Percentiles rank a stretch among this genome's conserved stretches.
Conservation (phyloP, 2,329 filamentous ascomycete genomes). For the Tolypocladium pustulatum region DNA sequence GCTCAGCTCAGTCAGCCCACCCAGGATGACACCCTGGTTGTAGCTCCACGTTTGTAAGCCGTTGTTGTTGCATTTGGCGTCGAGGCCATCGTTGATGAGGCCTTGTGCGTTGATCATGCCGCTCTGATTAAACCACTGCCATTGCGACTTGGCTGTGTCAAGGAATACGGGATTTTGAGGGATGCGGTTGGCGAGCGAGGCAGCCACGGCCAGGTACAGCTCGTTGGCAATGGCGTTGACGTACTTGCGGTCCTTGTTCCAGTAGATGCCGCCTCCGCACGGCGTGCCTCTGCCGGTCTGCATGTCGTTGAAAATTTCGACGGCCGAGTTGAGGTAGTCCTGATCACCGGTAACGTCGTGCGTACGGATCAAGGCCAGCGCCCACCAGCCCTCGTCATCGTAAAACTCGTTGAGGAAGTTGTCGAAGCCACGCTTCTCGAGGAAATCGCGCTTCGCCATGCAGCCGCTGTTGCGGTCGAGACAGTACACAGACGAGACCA, state of each 20-base stretch:
- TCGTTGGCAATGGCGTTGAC: constrained; percentile 50
- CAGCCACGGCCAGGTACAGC: constrained; percentile 42
- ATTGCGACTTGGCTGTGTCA: constrained; percentile 36
- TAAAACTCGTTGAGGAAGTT: constrained; percentile 43
- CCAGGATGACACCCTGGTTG: constrained; percentile 49
- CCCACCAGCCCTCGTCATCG: constrained; percentile 57
- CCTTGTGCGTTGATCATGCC: constrained; percentile 41
- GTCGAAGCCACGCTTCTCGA: constrained; percentile 19
- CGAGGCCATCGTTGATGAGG: constrained; percentile 45
- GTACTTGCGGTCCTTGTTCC: constrained; percentile 39
- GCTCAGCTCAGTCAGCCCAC: constrained; percentile 41
- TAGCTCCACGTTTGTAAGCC: constrained; percentile 40
- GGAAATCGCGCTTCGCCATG: constrained; percentile 22
- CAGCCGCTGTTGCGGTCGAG: constrained; percentile 16
- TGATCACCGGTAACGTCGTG: constrained; percentile 42
- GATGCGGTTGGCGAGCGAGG: constrained; percentile 40
- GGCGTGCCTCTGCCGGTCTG: constrained; percentile 33
- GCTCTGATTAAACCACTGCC: constrained; percentile 39
- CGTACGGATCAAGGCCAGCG: constrained; percentile 44
- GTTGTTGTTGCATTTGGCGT: constrained; percentile 38
- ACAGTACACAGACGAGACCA: constrained; percentile 27
- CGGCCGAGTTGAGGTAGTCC: constrained; percentile 43
- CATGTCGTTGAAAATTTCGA: constrained; percentile 46
- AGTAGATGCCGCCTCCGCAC: constrained; percentile 46
- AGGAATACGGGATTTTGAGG: constrained; percentile 30